A percentile compares a stretch with the other conserved stretches of the same genome.
Conservation (phyloP, 2,329 filamentous ascomycete genomes). For the Pyrenophora teres region DNA sequence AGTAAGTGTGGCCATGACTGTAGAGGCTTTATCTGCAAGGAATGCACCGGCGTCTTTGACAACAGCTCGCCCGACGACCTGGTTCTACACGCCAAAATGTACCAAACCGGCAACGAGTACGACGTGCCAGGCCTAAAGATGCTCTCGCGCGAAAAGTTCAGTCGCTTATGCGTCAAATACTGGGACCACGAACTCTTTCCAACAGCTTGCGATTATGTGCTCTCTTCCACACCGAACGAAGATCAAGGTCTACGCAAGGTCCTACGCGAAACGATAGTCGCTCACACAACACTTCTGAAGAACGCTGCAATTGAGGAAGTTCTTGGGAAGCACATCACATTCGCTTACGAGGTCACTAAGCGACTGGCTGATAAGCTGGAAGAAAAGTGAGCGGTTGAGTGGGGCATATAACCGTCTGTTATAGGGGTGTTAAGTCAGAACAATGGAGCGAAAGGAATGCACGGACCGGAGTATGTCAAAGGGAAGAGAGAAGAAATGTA, state of each 20-base stretch:
- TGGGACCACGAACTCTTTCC: neutral
- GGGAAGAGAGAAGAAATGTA: too few relatives aligned
- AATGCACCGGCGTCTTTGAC: neutral
- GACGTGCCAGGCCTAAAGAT: slow-evolving; percentile 9
- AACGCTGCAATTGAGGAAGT: neutral
- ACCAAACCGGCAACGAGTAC: slow-evolving; percentile 19
- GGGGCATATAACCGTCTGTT: too few relatives aligned
- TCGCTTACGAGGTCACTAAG: neutral
- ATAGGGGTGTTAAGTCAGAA: too few relatives aligned
- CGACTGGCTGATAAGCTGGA: neutral
- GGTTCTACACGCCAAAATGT: slow-evolving; percentile 4
- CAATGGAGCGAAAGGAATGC: too few relatives aligned
- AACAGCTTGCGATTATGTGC: neutral
- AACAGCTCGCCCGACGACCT: neutral
- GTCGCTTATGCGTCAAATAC: neutral
- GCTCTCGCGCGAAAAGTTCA: slow-evolving; percentile 12
- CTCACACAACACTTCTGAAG: neutral
- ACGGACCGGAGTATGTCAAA: too few relatives aligned
- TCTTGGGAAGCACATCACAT: neutral
- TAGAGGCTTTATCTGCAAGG: neutral
- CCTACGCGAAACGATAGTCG: neutral
- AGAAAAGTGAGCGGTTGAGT: too few relatives aligned
- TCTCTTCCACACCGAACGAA: neutral
- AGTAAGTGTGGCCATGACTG: neutral
- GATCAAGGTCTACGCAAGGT: neutral